Base-by-base conservation (phyloP, 2,329 filamentous ascomycete genomes). In the Sclerotinia glacialis region DNA sequence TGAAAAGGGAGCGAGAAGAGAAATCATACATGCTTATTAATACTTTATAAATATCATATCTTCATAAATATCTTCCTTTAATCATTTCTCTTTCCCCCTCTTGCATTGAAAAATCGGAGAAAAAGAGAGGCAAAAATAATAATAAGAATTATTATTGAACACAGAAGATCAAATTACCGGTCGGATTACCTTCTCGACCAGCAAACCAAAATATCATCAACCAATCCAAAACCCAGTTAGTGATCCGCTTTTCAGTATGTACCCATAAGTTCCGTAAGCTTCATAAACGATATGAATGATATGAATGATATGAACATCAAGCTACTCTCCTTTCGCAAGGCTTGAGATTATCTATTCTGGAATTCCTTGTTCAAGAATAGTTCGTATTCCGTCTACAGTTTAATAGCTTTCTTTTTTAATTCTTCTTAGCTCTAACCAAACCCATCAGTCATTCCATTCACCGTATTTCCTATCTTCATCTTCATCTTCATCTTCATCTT, bases 111-210 rank as follows among this genome's bases (percentile, higher is more conserved):
- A 23, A 14, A 28, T 58, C 23, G 23, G 8, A 46, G 40, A 28
- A 58, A 31, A 31, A n/a, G n/a, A n/a, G n/a, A n/a, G n/a, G n/a
- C n/a, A n/a, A n/a, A n/a, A n/a, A n/a, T n/a, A n/a, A n/a, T n/a
- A n/a, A n/a, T n/a, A n/a, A n/a, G n/a, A n/a, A n/a, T n/a, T n/a
- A n/a, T n/a, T n/a, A 46, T 59, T 59, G 40, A 60, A 47, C 55
- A 59, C 42, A 46, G 55, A 60, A 46, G 55, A 60, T 60, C 56
- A 60, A 60, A 60, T 60, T 60, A 60, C 56, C 56, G 56, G 56
- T 60, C 56, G 42, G 42, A 49, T 26, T 26, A 37, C 28, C 42
- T 37, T 60, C 56, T 60, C 28, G 28, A 49, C 56, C 56, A 60
- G 28, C 56, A 47, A 44, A 28, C 56, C 56, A 49, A 26, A 60